phyloP scores from a whole-genome alignment of 2,329 filamentous ascomycete species.

The Trichophyton rubrum region DNA sequence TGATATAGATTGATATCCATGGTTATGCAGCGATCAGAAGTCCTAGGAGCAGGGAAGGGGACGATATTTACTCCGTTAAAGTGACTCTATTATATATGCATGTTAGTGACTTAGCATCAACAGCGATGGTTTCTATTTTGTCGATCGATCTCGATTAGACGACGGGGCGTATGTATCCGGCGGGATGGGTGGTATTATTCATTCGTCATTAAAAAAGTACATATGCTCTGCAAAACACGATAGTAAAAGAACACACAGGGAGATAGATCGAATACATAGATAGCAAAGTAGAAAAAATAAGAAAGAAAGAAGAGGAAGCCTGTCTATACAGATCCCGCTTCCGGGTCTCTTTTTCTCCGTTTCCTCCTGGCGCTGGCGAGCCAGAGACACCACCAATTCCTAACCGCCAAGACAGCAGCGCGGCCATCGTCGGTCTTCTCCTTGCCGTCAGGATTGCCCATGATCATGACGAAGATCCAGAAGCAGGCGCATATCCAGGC shows the following conservation, averaged over 20 bases:
- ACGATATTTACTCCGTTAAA: no score
- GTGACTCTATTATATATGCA: not conserved
- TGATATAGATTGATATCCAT: slow-evolving; percentile 1
- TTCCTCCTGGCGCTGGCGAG: slow-evolving; percentile 21
- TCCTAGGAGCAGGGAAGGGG: no score
- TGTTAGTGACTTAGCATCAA: not conserved
- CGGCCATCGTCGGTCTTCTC: slow-evolving; percentile 49
- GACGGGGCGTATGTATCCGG: no score
- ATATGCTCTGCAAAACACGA: not conserved
- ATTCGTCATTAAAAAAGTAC: not conserved
- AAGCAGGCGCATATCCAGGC: slow-evolving; percentile 49
- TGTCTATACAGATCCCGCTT: not conserved
- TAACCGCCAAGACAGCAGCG: slow-evolving; percentile 46
- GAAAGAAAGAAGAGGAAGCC: not conserved
- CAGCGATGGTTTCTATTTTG: not conserved
- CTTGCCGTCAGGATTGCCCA: slow-evolving; percentile 50
- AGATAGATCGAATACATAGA: not conserved
- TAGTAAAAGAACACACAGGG: no score
- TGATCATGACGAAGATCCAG: slow-evolving; percentile 49
- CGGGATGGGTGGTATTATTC: not conserved
- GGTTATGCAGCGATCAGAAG: not conserved
- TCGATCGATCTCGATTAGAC: no score
- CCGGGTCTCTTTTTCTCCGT: slow-evolving; percentile 1
- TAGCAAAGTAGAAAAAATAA: not conserved
- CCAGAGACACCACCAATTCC: slow-evolving; percentile 50